Percentiles rank a stretch among this genome's conserved stretches.
Conservation (phyloP, 495 filamentous ascomycete genomes). For the Hypoxylon rickii region DNA sequence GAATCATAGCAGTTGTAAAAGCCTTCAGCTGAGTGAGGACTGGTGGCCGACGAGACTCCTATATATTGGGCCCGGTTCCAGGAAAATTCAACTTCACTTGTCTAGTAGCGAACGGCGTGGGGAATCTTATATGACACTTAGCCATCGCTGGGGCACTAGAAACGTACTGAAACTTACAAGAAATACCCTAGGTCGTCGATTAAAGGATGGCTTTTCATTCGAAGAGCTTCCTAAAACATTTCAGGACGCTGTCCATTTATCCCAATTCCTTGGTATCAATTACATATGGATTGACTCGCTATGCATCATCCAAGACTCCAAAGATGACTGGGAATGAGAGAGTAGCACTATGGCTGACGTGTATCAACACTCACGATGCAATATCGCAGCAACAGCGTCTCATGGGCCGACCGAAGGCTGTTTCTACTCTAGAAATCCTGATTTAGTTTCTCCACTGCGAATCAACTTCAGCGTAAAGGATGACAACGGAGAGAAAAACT, state of each 20-base stretch:
- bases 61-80: neutral
- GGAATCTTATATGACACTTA: constrained; percentile 37
- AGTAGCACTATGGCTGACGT: constrained; percentile 33
- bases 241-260: constrained; percentile 31
- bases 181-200: constrained; percentile 1
- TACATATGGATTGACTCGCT: constrained; percentile 46
- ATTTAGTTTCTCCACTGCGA: neutral
- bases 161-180: constrained; percentile 17
- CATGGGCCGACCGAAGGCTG: neutral
- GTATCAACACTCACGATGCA: constrained; percentile 31
- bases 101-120: neutral
- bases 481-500: neutral
- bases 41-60: constrained; percentile 18
- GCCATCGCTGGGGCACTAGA: constrained; percentile 39
- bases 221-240: constrained; percentile 35
- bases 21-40: neutral
- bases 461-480: neutral
- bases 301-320: constrained; percentile 37
- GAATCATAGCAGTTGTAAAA: constrained; percentile 6
- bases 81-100: constrained; percentile 2
- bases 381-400: constrained; percentile 32
- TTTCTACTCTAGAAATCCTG: neutral
- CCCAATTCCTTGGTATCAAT: constrained; percentile 15
- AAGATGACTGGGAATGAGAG: constrained; percentile 37
- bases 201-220: constrained; percentile 12